Percentiles rank a stretch among this genome's conserved stretches.
Evolutionary conservation across 805 yeast genomes (phyloP).

Genomic region (Starmerella cellae): DNA sequence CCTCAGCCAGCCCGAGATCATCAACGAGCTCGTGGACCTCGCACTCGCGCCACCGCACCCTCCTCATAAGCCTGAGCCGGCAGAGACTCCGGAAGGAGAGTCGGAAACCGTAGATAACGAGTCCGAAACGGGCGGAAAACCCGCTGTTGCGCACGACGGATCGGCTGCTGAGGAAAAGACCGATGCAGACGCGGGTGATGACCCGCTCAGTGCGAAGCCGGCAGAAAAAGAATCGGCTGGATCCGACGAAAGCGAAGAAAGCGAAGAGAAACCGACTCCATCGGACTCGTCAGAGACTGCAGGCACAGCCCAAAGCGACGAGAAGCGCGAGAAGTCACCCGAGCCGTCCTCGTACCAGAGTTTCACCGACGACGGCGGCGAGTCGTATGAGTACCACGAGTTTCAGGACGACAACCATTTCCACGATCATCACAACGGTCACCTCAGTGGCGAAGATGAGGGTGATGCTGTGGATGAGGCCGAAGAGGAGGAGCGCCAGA

Average conservation of each 20-base stretch:
- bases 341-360: background rate
- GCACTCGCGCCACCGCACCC: constrained; percentile 33
- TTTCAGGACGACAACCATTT: constrained; percentile 11
- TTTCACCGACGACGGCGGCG: background rate
- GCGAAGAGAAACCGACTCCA: too few relatives aligned
- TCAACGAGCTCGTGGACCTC: constrained; percentile 48
- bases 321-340: background rate
- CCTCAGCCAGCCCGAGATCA: constrained; percentile 62
- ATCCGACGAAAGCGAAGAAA: background rate
- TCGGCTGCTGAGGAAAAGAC: background rate
- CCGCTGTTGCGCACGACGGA: background rate
- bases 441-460: constrained; percentile 8
- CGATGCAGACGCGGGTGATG: background rate
- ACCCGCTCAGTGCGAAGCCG: background rate
- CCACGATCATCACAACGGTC: background rate
- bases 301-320: background rate
- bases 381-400: constrained; percentile 12
- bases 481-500: constrained; percentile 19
- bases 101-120: background rate
- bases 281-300: background rate
- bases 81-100: constrained; percentile 17
- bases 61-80: background rate
- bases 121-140: background rate
- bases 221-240: background rate
- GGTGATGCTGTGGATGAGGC: constrained; percentile 18